Conservation (phyloP, 176 grass and related monocot genomes). For the Canna indica region DNA sequence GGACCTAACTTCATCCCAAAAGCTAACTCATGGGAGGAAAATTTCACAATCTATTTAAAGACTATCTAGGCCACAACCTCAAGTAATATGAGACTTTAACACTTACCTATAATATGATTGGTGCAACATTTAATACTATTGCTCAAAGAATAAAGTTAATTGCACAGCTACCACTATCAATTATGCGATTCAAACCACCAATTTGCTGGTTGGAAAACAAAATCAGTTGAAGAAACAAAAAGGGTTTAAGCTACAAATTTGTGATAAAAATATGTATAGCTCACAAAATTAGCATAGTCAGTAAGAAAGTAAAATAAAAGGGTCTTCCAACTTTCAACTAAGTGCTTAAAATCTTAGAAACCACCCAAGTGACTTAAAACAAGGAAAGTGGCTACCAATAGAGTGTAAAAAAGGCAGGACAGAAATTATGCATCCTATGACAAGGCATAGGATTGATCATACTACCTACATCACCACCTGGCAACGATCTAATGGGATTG, state of each 20-base stretch:
- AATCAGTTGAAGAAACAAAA: slow-evolving; percentile 29
- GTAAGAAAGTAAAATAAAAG: neutral
- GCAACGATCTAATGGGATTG: too few relatives aligned
- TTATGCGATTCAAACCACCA: slow-evolving; percentile 90
- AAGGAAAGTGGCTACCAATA: neutral
- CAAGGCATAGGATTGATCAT: neutral
- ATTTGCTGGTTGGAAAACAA: slow-evolving; percentile 81
- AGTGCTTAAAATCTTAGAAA: neutral
- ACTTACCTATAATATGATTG: slow-evolving; percentile 89
- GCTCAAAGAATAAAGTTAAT: slow-evolving; percentile 90
- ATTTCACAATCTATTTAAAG: too few relatives aligned
- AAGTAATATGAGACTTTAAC: too few relatives aligned
- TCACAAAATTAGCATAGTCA: neutral
- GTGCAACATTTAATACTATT: slow-evolving; percentile 94
- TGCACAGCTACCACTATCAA: slow-evolving; percentile 89
- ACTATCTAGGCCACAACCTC: too few relatives aligned
- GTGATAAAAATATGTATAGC: neutral
- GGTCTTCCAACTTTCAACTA: too few relatives aligned
- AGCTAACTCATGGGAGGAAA: too few relatives aligned
- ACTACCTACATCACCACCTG: neutral
- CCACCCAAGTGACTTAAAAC: too few relatives aligned
- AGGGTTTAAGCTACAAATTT: neutral
- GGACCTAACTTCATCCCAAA: too few relatives aligned
- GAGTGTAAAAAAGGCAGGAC: neutral
- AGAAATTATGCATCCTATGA: neutral